Base-by-base conservation (phyloP, 2,329 filamentous ascomycete genomes). In the Aphanocladium album region DNA sequence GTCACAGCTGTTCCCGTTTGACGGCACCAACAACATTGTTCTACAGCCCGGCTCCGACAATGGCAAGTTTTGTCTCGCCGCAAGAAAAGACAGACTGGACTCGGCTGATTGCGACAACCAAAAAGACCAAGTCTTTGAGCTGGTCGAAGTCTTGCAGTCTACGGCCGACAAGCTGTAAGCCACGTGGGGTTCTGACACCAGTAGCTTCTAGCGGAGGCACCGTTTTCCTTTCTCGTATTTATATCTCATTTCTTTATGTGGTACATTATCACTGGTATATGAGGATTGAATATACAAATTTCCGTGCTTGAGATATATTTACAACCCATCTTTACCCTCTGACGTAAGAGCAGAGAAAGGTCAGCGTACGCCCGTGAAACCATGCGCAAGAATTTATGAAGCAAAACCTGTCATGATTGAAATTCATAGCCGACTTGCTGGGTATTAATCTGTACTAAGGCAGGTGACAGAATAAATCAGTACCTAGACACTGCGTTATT, bases 1-100 rank as follows among this genome's bases (percentile, higher is more conserved):
- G 17, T 78, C 76, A 25, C 82, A 84, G 65, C 69, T 83, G 8
- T 76, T 83, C 62, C 77, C 77, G 1, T 83, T 80, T 61, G 72
- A 71, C 4, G 77, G 75, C 1, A 71, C 69, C 2, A 74, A 71
- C 60, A 61, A 60, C 41, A 75, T 84, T 41, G 69, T 76, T 0
- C 73, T 83, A 23, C 74, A 77, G 11, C 81, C 81, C 0, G 68
- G 70, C 19, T 80, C 76, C 57, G 77, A 76, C 58, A 71, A 73
- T 23, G 76, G 75, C 54, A 68, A 68, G 53, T 53, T 73, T 2
- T 83, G 80, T 62, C 69, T 82, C 45, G 68, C 79, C 5, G 68
- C 73, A 21, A 76, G 76, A 12, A 64, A 69, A 11, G 72, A 69
- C 7, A 68, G 71, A 5, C 65, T 75, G 27, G 51, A 14, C 8